Conservation (phyloP, 495 filamentous ascomycete species). For the Penicillium tannophilum region DNA sequence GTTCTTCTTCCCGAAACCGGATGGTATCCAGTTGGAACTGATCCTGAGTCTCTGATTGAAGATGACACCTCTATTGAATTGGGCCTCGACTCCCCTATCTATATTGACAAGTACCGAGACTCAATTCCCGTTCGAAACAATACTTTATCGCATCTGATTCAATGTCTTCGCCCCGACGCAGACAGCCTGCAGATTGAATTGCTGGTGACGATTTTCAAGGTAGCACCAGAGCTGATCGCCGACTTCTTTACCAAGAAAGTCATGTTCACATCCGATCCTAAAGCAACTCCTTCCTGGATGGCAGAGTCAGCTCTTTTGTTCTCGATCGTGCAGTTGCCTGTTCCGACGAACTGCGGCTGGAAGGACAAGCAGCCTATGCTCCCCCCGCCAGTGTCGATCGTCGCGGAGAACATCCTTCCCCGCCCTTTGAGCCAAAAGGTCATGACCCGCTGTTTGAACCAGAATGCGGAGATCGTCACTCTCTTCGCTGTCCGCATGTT, state of each 20-base stretch:
- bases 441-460: slow-evolving; percentile 74
- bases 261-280: slow-evolving; percentile 85
- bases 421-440: slow-evolving; percentile 75
- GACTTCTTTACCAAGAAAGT: slow-evolving; percentile 81
- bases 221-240: slow-evolving; percentile 80
- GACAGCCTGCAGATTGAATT: slow-evolving; percentile 80
- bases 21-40: slow-evolving; percentile 70
- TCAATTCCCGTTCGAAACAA: slow-evolving; percentile 74
- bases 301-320: slow-evolving; percentile 88
- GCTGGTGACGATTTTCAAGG: slow-evolving; percentile 73
- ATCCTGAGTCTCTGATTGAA: slow-evolving; percentile 51
- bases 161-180: slow-evolving; percentile 80
- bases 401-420: slow-evolving; percentile 87
- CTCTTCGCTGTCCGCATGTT: slow-evolving; percentile 82
- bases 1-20: slow-evolving; percentile 68
- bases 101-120: slow-evolving; percentile 65
- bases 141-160: slow-evolving; percentile 72
- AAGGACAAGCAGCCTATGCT: slow-evolving; percentile 50
- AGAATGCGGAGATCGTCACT: slow-evolving; percentile 71
- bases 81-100: slow-evolving; percentile 65
- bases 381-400: slow-evolving; percentile 73
- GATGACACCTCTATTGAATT: slow-evolving; percentile 61
- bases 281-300: slow-evolving; percentile 89
- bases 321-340: slow-evolving; percentile 68
- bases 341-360: slow-evolving; percentile 71